Base-by-base conservation (phyloP, 2,329 filamentous ascomycete species). In the Aspergillus ustus region DNA sequence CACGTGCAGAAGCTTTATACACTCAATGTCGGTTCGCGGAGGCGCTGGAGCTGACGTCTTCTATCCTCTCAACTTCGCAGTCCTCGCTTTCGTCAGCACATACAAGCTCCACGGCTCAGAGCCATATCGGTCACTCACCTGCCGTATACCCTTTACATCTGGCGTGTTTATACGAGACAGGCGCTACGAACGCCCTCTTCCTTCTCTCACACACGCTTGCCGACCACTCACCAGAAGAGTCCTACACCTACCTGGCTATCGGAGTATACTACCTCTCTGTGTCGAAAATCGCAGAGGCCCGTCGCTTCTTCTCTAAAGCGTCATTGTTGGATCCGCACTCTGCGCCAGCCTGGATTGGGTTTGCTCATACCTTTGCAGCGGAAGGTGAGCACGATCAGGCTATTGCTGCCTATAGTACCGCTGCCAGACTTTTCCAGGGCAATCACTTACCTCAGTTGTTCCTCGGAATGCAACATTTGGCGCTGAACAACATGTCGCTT, bases 351-450 rank as follows among this genome's bases (percentile, higher is more conserved):
- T 99, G 95, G 95, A 98, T 99, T 66, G 95, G 96, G 1, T 99
- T 99, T 73, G 95, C 95, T 1, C 96, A 99, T 76, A 99, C 95
- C 0, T 99, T 99, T 75, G 95, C 95, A 1, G 93, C 93, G 11
- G 95, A 99, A 76, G 95, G 95, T 56, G 95, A 99, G 77, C 93
- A 98, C 76, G 95, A 99, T 75, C 95, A 99, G 79, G 95, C 95
- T 52, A 97, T 99, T 65, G 96, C 93, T 8, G 95, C 96, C 0
- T 99, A 99, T 79, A 96, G 92, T 31, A 99, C 95, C 0, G 95
- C 95, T 0, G 94, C 94, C 2, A 86, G 95, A 44, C 81, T 99
- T 0, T 99, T 99, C 78, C 96, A 97, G 82, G 95, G 95, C 44
- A 98, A 94, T 0, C 96, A 99, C 75, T 84, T 99, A 1, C 95